Evolutionary conservation across 2,329 filamentous ascomycete genomes (phyloP), one percentile per base, ranked within the genome.

Genomic region (Chaetomiaceae sp.): DNA sequence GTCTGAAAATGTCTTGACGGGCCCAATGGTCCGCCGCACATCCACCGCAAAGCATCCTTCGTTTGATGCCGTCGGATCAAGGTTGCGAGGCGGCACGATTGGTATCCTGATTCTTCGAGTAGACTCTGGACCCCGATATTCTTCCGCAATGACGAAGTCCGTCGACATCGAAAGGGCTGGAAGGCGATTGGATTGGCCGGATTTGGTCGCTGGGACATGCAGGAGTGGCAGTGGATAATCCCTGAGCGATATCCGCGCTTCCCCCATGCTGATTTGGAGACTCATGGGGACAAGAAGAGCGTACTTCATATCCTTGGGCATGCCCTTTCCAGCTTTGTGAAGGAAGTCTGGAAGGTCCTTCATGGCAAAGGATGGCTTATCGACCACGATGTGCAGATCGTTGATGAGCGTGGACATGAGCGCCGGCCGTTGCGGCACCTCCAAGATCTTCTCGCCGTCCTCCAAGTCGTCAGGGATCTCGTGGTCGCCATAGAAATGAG

Each of bases 1-100:
- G 60, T 97, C 86, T 0, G 93, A 96, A 62, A 93, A 98, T 0
- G 89, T 94, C 68, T 98, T 98, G 53, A 98, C 88, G 0, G 94
- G 88, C 8, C 90, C 88, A 26, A 97, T 87, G 0, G 93, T 97
- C 36, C 93, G 82, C 44, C 87, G 82, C 20, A 98, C 88, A 59
- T 93, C 85, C 45, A 98, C 84, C 3, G 82, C 78, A 62, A 95
- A 95, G 43, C 84, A 78, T 32, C 83, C 78, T 24, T 75, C 73
- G 12, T 71, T 74, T 3, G 76, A 72, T 17, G 68, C 17, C 62
- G 17, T 70, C 70, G 2, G 82, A 75, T 42, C 80, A 75, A n/a
- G 69, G 69, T 2, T 52, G 19, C 48, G 51, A 8, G 86, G 79
- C 1, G 91, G 90, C 1, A 96, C 81, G 44, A 98, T 84, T 49